phyloP scores from a whole-genome alignment of 345 rosid species.

The Mercurialis annua region DNA sequence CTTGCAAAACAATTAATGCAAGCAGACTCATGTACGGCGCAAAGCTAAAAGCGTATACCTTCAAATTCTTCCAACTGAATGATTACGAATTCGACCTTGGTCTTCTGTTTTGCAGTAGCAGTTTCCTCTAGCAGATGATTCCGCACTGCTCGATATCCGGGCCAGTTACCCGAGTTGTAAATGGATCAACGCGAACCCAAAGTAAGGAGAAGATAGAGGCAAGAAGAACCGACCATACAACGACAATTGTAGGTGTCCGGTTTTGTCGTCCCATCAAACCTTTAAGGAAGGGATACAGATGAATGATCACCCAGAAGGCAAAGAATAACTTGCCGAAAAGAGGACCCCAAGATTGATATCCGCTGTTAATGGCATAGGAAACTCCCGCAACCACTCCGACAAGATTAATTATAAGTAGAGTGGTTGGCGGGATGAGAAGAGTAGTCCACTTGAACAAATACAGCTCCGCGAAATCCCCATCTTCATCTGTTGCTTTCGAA shows the following conservation, averaged over 20 bases:
- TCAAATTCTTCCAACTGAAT: conserved; percentile 15
- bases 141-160: conserved; percentile 36
- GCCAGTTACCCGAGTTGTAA: conserved; percentile 36
- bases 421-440: conserved; percentile 42
- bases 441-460: conserved; percentile 45
- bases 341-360: conserved; percentile 40
- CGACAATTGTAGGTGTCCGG: conserved; percentile 39
- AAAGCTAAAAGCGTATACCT: conserved; percentile 15
- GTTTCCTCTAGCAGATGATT: conserved; percentile 38
- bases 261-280: conserved; percentile 44
- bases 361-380: conserved; percentile 36
- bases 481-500: conserved; percentile 30
- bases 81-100: not conserved
- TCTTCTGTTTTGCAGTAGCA: not conserved
- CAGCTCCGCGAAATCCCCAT: conserved; percentile 31
- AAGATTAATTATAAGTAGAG: conserved; percentile 40
- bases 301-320: conserved; percentile 46
- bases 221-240: conserved; percentile 43
- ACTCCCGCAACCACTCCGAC: conserved; percentile 42
- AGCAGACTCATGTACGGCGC: not conserved
- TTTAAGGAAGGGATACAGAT: conserved; percentile 41
- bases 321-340: conserved; percentile 46
- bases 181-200: conserved; percentile 43
- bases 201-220: conserved; percentile 44
- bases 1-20: not conserved